Base-by-base conservation (phyloP, 352 stramenopile species). In the Albugo laibachii region DNA sequence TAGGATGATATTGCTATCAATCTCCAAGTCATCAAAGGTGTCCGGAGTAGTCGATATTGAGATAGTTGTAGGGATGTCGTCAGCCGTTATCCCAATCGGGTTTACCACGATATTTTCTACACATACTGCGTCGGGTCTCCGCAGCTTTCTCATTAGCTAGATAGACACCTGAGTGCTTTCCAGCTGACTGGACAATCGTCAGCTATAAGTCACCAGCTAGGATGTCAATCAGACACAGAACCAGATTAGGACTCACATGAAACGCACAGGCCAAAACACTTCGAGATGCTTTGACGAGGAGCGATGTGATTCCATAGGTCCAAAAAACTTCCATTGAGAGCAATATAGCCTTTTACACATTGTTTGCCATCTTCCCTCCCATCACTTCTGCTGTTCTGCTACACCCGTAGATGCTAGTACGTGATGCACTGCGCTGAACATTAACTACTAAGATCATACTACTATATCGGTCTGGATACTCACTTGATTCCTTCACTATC, bases 181-280 rank as follows among this genome's bases (percentile, higher is more conserved):
- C 78, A 42, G 86, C 66, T 15, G 76, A 73, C 39, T 92, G 79
- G 5, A 92, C 76, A 0, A 75, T 74, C 0, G 75, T 73, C 2
- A 92, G 45, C 16, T 88, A 48, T 27, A 92, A 71, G 45, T 89
- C 88, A 0, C 79, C 79, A 0, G 79, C 79, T 24, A 89, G 63
- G 47, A 92, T 87, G n/a, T n/a, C n/a, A n/a, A n/a, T n/a, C n/a
- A n/a, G n/a, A 45, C 75, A 92, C 34, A 89, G 80, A 13, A 92
- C 79, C 27, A 92, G 69, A 45, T 92, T 73, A 1, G 76, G 79
- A 46, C 71, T 87, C 12, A 74, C 79, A 49, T 89, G 87, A 42
- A 92, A 92, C 34, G 88, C 66, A 12, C 76, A 64, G 8, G 76
- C 79, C 41, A 89, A 69, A 20, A 92, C 75, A 16, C 81, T 85